Conservation (phyloP, 163 green algal species). For the Chlamydomonas reinhardtii region DNA sequence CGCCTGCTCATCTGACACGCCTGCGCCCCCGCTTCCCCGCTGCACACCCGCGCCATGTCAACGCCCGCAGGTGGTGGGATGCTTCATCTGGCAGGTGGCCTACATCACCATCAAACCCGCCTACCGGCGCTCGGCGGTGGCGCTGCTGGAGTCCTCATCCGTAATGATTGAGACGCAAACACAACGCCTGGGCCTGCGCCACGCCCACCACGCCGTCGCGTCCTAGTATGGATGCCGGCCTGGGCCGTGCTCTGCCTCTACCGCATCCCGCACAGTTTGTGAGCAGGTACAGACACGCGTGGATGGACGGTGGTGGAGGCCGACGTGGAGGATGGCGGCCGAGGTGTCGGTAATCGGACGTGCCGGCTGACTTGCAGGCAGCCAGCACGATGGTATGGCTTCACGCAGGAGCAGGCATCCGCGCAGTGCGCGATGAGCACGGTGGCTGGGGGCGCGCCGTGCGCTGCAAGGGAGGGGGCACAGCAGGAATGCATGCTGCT, state of each 20-base stretch:
- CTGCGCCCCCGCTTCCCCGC: too few relatives aligned
- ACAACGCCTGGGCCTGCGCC: not conserved
- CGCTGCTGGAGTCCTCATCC: conserved; percentile 15
- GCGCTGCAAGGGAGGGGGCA: not conserved
- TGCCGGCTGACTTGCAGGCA: too few relatives aligned
- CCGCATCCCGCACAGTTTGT: too few relatives aligned
- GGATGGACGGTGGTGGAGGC: not conserved
- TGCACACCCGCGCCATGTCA: not conserved
- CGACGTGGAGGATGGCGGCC: too few relatives aligned
- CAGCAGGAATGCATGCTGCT: not conserved
- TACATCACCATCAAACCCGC: conserved; percentile 57
- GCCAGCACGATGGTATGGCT: not conserved
- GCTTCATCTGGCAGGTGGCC: conserved; percentile 61
- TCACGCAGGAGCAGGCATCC: too few relatives aligned
- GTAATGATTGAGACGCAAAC: not conserved
- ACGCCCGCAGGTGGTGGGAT: conserved; percentile 53
- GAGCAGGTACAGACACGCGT: too few relatives aligned
- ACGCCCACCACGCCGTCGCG: conserved; percentile 14
- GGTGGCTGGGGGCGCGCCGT: not conserved
- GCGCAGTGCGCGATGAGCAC: too few relatives aligned
- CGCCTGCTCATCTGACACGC: too few relatives aligned
- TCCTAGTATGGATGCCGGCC: not conserved
- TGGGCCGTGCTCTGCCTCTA: not conserved
- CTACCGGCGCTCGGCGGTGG: conserved; percentile 41
- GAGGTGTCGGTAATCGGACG: too few relatives aligned